phyloP scores from a whole-genome alignment of 2,329 filamentous ascomycete species.

The Zalaria sp. region DNA sequence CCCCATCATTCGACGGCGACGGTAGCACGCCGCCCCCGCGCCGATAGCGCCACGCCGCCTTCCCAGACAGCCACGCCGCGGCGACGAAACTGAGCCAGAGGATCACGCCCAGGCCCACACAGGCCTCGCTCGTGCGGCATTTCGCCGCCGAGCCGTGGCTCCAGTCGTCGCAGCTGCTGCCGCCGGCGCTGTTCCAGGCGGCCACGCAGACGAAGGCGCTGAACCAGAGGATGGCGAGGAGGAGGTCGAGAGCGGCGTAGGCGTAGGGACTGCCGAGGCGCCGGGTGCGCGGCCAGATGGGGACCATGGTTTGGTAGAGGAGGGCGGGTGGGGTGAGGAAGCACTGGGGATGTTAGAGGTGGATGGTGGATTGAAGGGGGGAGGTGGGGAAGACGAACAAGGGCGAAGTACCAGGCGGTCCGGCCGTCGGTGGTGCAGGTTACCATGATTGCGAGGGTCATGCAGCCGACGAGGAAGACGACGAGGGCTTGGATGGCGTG shows the following conservation, averaged over 20 bases:
- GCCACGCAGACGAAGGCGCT: background rate
- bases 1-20: too few relatives aligned
- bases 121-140: background rate
- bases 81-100: background rate
- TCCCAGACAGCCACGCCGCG: too few relatives aligned
- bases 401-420: background rate
- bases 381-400: background rate
- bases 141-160: background rate
- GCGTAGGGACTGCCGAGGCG: background rate
- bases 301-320: background rate
- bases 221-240: background rate
- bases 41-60: too few relatives aligned
- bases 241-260: background rate
- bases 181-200: background rate
- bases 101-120: background rate
- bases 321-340: background rate
- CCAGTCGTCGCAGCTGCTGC: background rate
- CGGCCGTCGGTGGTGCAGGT: background rate
- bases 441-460: background rate
- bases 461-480: background rate
- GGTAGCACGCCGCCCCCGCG: too few relatives aligned
- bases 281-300: background rate
- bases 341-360: background rate
- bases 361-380: background rate
- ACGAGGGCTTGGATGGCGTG: background rate